Conservation (phyloP, 148 eudicot genomes). For the Fagopyrum homotropicum region DNA sequence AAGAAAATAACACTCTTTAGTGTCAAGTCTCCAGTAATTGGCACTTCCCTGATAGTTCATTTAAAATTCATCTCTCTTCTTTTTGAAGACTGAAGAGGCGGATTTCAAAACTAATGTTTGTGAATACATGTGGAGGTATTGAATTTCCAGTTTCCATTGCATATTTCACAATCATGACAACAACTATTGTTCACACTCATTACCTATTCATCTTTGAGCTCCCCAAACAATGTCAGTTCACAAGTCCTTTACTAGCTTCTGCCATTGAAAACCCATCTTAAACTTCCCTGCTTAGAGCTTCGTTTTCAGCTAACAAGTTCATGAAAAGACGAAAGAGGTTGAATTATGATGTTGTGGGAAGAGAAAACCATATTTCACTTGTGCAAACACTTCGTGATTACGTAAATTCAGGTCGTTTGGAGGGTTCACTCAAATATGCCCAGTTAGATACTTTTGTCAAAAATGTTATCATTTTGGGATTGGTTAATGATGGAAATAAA, state of each 20-base stretch:
- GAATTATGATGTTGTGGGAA: not conserved
- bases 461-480: constrained; percentile 56
- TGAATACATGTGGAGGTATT: not conserved
- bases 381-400: constrained; percentile 11
- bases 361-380: constrained; percentile 11
- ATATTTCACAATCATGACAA: not conserved
- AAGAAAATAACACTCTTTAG: not conserved
- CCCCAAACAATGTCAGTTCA: not conserved
- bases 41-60: not conserved
- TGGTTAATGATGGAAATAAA: constrained; percentile 37
- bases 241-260: constrained; percentile 1
- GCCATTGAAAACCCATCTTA: not conserved
- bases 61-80: not conserved
- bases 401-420: constrained; percentile 43
- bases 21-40: not conserved
- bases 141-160: not conserved
- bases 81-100: too few species aligned
- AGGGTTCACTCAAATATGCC: constrained; percentile 55
- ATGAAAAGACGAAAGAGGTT: constrained; percentile 1
- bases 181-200: constrained; percentile 3
- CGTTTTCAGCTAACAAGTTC: not conserved
- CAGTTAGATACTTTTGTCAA: constrained; percentile 43
- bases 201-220: not conserved
- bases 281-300: not conserved
- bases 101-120: not conserved